Evolutionary conservation across 2,329 filamentous ascomycete species (phyloP), one percentile per base, ranked within the genome.

Genomic region (Pyrenochaeta sp.): DNA sequence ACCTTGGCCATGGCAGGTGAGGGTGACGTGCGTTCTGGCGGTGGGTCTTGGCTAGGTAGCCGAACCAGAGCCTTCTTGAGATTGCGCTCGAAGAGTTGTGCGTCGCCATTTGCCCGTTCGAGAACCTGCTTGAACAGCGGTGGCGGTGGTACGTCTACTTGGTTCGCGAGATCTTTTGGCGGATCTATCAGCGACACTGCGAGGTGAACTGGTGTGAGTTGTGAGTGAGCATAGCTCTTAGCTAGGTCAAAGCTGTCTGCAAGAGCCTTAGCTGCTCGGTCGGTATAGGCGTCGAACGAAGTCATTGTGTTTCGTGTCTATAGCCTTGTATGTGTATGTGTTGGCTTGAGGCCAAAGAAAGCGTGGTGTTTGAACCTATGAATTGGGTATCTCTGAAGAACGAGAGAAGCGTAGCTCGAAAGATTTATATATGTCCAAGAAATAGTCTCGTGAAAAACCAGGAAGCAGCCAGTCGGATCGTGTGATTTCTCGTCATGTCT

Each of bases 101-200:
- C 86, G 77, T 99, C 95, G 73, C 95, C 95, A 80, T 96, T 91
- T 48, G 95, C 94, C 72, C 91, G 88, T 80, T 99, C 94, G 61
- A 99, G 85, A 56, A 97, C 94, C 80, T 99, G 95, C 66, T 92
- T 89, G 83, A 98, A 96, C 52, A 99, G 87, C n/a, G 93, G 92
- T 66, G 84, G 82, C 19, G 84, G 81, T 25, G 87, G 80, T 30
- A 84, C 82, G 36, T 87, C 84, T 52, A 90, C 46, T 79, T 81
- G 64, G 80, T 82, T 80, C 92, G 91, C 78, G 92, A 93, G 68
- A 77, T 92, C 91, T 59, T 88, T 84, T 15, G 89, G 88, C 44
- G 90, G 90, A 63, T 92, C 90, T 72, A 94, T 86, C 58, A 95
- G 86, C 48, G 91, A 88, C 53, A 93, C 90, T 44, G 93, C 93